These are phyloP conservation scores for Tetradesmus obliquus DNA, from an alignment of 139 green algal species.

Conservation along the genomic window DNA sequence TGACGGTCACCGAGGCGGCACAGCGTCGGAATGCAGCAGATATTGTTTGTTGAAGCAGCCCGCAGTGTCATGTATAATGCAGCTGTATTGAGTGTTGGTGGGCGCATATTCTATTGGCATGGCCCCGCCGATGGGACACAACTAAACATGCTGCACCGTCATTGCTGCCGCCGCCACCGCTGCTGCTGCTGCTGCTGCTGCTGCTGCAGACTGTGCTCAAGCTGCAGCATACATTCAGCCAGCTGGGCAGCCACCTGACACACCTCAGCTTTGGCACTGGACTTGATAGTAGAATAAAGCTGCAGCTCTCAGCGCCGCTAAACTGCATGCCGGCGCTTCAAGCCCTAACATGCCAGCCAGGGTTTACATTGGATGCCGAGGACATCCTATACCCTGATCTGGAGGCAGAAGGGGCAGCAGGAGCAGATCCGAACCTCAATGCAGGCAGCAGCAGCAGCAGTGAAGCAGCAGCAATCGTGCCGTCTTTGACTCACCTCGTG, in stretches of 20 bases:
- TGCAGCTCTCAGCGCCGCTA: background rate
- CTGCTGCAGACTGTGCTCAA: background rate
- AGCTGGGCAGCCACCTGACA: conserved; percentile 1
- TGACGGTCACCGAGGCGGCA: no score
- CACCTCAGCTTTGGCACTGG: background rate
- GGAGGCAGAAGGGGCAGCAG: background rate
- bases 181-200: background rate
- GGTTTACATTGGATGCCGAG: background rate
- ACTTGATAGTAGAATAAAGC: no score
- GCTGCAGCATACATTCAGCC: background rate
- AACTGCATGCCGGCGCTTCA: background rate
- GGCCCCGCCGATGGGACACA: no score
- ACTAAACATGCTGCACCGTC: no score
- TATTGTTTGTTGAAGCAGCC: no score
- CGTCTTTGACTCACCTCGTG: background rate
- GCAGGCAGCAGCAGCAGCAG: background rate
- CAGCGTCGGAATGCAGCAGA: no score
- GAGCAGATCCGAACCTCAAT: background rate
- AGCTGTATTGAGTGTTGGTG: no score
- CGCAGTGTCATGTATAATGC: no score
- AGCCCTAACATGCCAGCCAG: background rate
- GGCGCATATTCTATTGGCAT: background rate
- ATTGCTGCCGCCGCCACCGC: no score
- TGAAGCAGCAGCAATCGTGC: background rate
- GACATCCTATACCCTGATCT: background rate